Evolutionary conservation across 139 green algal genomes (phyloP).

Genomic region (Mychonastes homosphaera): DNA sequence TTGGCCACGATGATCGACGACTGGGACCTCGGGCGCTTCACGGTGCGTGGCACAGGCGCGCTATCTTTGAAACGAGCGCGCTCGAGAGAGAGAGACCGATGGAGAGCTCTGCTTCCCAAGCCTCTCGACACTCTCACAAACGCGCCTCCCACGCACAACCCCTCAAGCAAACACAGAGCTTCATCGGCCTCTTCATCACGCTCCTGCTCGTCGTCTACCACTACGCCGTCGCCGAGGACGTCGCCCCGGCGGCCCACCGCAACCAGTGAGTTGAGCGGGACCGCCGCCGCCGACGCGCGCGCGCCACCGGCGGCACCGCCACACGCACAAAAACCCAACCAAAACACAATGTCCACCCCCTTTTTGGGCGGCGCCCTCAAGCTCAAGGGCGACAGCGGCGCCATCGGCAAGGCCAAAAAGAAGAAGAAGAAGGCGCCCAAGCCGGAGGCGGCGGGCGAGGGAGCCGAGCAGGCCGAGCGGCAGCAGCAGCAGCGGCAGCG

Average conservation of each 20-base stretch:
- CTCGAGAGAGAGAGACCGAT: background rate
- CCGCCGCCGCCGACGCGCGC: background rate
- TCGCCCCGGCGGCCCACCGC: conserved; percentile 15
- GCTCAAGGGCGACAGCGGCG: conserved; percentile 63
- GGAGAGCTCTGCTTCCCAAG: background rate
- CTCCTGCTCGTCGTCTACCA: conserved; percentile 66
- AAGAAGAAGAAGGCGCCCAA: conserved; percentile 56
- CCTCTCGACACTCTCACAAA: background rate
- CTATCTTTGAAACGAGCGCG: background rate
- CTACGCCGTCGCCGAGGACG: conserved; percentile 45
- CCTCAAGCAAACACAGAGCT: conserved; percentile 36
- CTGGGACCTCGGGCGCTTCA: conserved; percentile 43
- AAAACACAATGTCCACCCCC: conserved; percentile 34
- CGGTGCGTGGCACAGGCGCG: conserved; percentile 17
- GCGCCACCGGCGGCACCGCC: background rate
- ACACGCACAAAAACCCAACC: background rate
- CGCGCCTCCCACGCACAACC: background rate
- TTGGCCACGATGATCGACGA: conserved; percentile 52
- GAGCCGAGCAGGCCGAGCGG: conserved; percentile 9
- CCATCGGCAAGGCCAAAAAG: conserved; percentile 64
- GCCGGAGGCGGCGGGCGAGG: conserved; percentile 1
- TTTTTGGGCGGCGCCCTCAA: conserved; percentile 79
- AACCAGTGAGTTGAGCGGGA: background rate
- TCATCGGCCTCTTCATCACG: conserved; percentile 59
- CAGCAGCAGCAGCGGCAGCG: background rate